phyloP scores from a whole-genome alignment of 1,139 yeast genomes.

The Hyphopichia pseudoburtonii region DNA sequence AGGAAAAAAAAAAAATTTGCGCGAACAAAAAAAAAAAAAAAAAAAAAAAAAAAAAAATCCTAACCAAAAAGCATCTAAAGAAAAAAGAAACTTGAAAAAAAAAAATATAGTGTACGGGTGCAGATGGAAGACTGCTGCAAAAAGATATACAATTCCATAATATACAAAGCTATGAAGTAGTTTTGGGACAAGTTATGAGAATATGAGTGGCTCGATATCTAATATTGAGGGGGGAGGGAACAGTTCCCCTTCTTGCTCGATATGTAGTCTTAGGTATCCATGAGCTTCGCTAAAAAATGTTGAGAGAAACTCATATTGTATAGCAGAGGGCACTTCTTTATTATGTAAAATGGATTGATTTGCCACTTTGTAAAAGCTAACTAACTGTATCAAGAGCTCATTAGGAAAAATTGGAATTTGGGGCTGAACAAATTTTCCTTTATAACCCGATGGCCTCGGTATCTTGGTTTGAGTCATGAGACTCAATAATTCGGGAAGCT shows the following conservation, averaged over 20 bases:
- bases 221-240: not conserved
- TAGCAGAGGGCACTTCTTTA: constrained; percentile 9
- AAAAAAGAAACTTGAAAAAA: too few species aligned
- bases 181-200: too few species aligned
- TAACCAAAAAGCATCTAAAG: too few species aligned
- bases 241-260: not conserved
- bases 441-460: not conserved
- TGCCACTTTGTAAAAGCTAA: constrained; percentile 11
- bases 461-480: constrained; percentile 2
- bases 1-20: not conserved
- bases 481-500: constrained; percentile 2
- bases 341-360: constrained; percentile 9
- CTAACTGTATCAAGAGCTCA: constrained; percentile 9
- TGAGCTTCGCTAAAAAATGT: not conserved
- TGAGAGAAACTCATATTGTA: constrained; percentile 9
- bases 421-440: not conserved
- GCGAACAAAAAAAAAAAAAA: constrained; percentile 3
- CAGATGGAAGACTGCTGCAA: constrained; percentile 1
- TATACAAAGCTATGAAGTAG: too few species aligned
- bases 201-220: not conserved
- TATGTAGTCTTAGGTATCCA: not conserved
- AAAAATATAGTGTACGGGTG: constrained; percentile 2
- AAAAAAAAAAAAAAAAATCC: constrained; percentile 5
- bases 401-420: constrained; percentile 1
- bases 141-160: constrained; percentile 1